phyloP scores from a whole-genome alignment of 306 rosid genomes.

The Dryas alaskensis region DNA sequence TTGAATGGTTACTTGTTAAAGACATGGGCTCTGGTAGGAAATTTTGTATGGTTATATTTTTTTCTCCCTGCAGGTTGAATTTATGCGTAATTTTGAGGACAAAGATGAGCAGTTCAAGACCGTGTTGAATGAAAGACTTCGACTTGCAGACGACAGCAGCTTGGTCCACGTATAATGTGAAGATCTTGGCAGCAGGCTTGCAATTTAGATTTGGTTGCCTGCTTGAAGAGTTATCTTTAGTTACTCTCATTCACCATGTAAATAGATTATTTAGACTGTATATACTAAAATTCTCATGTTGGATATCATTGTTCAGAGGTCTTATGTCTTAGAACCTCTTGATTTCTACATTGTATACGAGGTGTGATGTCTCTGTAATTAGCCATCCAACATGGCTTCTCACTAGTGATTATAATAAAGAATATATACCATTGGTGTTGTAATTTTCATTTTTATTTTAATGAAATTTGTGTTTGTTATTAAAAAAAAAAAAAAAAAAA shows the following conservation, averaged over 20 bases:
- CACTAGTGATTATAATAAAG: not conserved
- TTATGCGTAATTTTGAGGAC: conserved; percentile 61
- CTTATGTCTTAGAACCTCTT: not conserved
- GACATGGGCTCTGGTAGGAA: not conserved
- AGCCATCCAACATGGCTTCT: not conserved
- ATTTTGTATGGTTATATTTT: not conserved
- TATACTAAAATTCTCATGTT: not conserved
- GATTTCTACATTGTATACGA: not conserved
- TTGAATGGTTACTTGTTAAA: not conserved
- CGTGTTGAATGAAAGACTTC: conserved; percentile 66
- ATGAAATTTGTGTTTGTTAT: too few relatives aligned
- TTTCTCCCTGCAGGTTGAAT: conserved; percentile 53
- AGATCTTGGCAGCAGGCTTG: conserved; percentile 56
- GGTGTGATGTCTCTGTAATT: not conserved
- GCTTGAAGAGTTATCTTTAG: not conserved
- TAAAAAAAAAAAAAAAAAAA: too few relatives aligned
- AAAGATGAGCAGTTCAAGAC: conserved; percentile 72
- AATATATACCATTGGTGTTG: not conserved
- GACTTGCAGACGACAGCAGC: conserved; percentile 44
- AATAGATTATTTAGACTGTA: not conserved
- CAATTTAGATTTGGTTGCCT: conserved; percentile 33
- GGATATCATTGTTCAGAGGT: not conserved
- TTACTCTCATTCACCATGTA: not conserved
- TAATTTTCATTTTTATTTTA: too few relatives aligned
- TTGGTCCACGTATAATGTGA: conserved; percentile 56